Conservation (phyloP, 345 rosid genomes). For the Melaleuca alternifolia region DNA sequence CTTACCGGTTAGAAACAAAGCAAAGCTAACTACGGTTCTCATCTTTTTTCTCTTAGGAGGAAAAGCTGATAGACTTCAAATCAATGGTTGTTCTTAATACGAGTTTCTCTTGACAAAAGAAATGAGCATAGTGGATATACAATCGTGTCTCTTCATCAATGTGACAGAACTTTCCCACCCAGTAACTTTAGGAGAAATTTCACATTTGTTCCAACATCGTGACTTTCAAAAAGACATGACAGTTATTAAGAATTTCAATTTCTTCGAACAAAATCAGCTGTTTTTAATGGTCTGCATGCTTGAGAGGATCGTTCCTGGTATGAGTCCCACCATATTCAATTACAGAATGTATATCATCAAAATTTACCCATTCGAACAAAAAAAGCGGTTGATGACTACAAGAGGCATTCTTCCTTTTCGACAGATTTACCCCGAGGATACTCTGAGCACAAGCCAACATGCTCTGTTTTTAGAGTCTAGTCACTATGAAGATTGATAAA, state of each 20-base stretch:
- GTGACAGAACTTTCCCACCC: not conserved
- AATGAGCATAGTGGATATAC: not conserved
- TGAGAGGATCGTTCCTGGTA: no score
- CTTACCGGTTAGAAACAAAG: not conserved
- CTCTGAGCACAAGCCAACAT: accelerated
- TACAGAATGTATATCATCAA: no score
- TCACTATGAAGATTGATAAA: not conserved
- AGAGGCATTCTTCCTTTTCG: not conserved
- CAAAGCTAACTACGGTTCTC: not conserved
- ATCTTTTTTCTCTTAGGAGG: no score
- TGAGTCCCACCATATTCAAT: no score
- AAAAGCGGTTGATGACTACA: not conserved
- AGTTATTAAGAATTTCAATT: no score
- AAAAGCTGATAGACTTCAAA: no score
- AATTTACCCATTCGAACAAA: no score
- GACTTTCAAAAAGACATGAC: not conserved
- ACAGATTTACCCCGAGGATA: not conserved
- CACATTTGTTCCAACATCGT: not conserved
- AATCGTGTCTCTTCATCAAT: not conserved
- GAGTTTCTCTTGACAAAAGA: not conserved
- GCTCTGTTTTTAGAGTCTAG: not conserved
- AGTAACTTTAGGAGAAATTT: not conserved
- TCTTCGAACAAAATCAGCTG: no score
- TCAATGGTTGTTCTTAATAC: not conserved
- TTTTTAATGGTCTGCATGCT: no score